A percentile compares a stretch with the other conserved stretches of the same genome.
These are phyloP conservation scores for Apiotrichum siamense DNA, from an alignment of 1,284 basidiomycete species.

Conservation along the genomic window DNA sequence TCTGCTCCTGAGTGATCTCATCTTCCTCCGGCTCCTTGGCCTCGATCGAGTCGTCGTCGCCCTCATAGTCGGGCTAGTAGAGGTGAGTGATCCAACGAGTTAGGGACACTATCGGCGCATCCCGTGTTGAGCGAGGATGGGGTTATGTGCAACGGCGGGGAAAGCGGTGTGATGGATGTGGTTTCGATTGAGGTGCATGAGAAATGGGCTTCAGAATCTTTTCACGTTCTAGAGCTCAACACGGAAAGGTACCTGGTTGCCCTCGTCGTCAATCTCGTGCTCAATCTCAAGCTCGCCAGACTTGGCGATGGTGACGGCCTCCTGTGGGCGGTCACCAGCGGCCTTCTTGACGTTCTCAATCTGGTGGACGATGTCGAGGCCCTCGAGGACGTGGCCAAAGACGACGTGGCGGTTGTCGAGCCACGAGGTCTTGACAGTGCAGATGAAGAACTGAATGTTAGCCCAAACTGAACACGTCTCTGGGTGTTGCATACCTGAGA, in stretches of 20 bases:
- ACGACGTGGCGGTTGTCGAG: conserved; percentile 58
- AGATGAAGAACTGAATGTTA: conserved; percentile 55
- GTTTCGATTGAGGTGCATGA: conserved; percentile 9
- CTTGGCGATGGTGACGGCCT: conserved; percentile 67
- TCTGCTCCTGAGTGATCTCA: not conserved
- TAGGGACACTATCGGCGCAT: too few relatives aligned
- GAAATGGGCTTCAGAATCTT: conserved; percentile 15
- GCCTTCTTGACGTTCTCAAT: conserved; percentile 69
- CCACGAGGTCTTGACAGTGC: conserved; percentile 71
- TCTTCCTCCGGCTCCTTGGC: not conserved
- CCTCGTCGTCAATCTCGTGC: conserved; percentile 56
- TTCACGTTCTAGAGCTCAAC: conserved; percentile 68
- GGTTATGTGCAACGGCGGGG: not conserved
- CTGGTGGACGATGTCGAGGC: conserved; percentile 70
- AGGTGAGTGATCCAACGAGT: not conserved
- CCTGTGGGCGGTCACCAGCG: conserved; percentile 60
- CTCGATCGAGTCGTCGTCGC: conserved; percentile 4
- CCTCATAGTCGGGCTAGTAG: conserved; percentile 6
- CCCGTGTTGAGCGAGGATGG: too few relatives aligned
- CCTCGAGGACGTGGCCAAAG: conserved; percentile 83
- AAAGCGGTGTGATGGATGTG: not conserved
- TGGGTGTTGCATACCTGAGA: conserved; percentile 23
- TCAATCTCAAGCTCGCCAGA: conserved; percentile 74
- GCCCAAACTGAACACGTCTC: not conserved
- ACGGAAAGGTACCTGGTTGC: conserved; percentile 82